Evolutionary conservation across 2,329 filamentous ascomycete species (phyloP), one percentile per base, ranked within the genome.

Genomic region (Microdochium trichocladiopsis): DNA sequence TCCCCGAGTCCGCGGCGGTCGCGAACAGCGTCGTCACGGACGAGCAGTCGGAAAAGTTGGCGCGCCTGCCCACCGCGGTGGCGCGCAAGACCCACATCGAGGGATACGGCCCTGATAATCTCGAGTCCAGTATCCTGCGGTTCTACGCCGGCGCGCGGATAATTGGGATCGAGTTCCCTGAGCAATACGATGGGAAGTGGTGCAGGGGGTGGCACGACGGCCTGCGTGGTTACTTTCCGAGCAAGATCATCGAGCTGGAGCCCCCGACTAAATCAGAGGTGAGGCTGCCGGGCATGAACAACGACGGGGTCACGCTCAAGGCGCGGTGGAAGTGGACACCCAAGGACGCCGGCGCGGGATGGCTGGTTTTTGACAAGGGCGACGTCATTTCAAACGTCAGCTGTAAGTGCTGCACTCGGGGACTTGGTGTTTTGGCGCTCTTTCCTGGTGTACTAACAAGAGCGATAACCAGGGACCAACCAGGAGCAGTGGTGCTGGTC

Each of bases 401-500:
- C 50, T 80, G 77, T 77, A 61, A 71, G 76, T 72, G 8, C 23
- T 23, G 14, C n/a, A 28, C 3, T 10, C 23, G 47, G 16, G 23
- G 23, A 48, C 16, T 2, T 48, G n/a, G 5, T 25, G n/a, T n/a
- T n/a, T n/a, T n/a, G n/a, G n/a, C n/a, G n/a, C n/a, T n/a, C n/a
- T n/a, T n/a, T n/a, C n/a, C n/a, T n/a, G n/a, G n/a, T 55, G 62
- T 66, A 5, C 63, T 67, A 2, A 56, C 72, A 12, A 55, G 70
- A 23, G 52, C 1, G 14, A 24, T 21, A 14, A 16, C 4, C 24
- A 77, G 75, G 72, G 71, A 57, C 69, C 2, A 69, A 75, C 52
- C 64, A 69, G 22, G 73, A 75, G 12, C 74, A 78, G 54, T 82
- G 78, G 78, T 82, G 77, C 62, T 82, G 78, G 78, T 74, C 73